Conservation (phyloP, 2,329 filamentous ascomycete genomes). For the Parastagonospora nodorum region DNA sequence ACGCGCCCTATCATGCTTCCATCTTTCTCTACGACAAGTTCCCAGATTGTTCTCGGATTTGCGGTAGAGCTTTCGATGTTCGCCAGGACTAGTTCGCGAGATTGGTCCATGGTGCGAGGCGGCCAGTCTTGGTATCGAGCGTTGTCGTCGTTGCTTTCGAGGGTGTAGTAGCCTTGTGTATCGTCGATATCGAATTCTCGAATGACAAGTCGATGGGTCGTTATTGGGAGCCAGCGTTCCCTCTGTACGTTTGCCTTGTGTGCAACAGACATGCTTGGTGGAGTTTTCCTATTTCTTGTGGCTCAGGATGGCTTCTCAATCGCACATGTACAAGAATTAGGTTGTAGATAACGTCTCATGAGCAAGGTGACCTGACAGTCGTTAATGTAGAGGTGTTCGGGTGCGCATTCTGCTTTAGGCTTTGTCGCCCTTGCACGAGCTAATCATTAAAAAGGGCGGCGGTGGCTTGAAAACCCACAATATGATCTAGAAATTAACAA, state of each 20-base stretch:
- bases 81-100: constrained; percentile 20
- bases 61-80: constrained; percentile 22
- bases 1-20: constrained; percentile 36
- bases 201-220: constrained; percentile 30
- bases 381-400: too few species aligned
- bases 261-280: constrained; percentile 12
- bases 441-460: too few species aligned
- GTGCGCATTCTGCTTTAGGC: too few species aligned
- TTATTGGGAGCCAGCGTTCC: constrained; percentile 18
- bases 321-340: too few species aligned
- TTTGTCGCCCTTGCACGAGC: too few species aligned
- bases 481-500: too few species aligned
- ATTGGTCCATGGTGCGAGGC: constrained; percentile 28
- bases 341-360: too few species aligned
- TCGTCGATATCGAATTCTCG: constrained; percentile 35
- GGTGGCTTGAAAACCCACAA: too few species aligned
- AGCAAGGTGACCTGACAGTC: too few species aligned
- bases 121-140: constrained; percentile 30
- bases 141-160: constrained; percentile 31
- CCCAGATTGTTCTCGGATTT: constrained; percentile 23
- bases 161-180: constrained; percentile 20
- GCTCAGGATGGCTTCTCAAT: too few species aligned
- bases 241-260: constrained; percentile 18
- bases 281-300: background rate
- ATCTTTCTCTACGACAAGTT: constrained; percentile 34